phyloP scores from a whole-genome alignment of 1,139 yeast species.

The Taiozyma sp. region DNA sequence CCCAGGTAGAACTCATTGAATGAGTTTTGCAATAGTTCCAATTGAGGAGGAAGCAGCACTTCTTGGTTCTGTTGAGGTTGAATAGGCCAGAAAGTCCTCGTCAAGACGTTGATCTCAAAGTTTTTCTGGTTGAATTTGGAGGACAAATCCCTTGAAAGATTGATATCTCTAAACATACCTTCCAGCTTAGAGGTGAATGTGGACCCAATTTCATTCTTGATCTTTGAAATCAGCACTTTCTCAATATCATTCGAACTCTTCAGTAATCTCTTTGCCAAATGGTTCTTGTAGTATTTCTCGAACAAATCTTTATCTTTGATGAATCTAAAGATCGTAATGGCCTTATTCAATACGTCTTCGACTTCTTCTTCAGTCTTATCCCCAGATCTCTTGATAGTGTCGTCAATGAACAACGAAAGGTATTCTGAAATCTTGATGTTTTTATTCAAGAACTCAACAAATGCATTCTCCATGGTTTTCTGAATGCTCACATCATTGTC shows the following conservation, averaged over 20 bases:
- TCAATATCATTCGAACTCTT: constrained; percentile 61
- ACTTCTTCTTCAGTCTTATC: constrained; percentile 48
- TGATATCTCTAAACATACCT: constrained; percentile 86
- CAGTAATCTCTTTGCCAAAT: constrained; percentile 77
- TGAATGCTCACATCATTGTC: constrained; percentile 46
- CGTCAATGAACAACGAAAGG: constrained; percentile 74
- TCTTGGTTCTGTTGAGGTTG: constrained; percentile 51
- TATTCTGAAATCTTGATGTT: constrained; percentile 63
- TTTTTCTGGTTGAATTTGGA: constrained; percentile 41
- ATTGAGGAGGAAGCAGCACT: constrained; percentile 48
- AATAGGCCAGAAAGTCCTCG: constrained; percentile 60
- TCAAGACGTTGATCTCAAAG: constrained; percentile 49
- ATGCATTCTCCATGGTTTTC: constrained; percentile 55
- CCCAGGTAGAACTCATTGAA: constrained; percentile 51
- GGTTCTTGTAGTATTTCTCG: constrained; percentile 82
- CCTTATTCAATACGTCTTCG: constrained; percentile 50
- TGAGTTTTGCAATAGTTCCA: constrained; percentile 35
- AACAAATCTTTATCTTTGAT: constrained; percentile 84
- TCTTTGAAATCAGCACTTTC: constrained; percentile 60
- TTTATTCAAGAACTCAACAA: constrained; percentile 58
- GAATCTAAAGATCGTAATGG: constrained; percentile 60
- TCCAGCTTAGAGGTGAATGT: constrained; percentile 77
- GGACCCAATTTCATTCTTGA: constrained; percentile 77
- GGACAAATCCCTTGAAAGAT: constrained; percentile 58
- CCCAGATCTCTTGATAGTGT: constrained; percentile 55